Conservation (phyloP, 2,329 filamentous ascomycete genomes). For the Arthrobotrys pseudoclavata region DNA sequence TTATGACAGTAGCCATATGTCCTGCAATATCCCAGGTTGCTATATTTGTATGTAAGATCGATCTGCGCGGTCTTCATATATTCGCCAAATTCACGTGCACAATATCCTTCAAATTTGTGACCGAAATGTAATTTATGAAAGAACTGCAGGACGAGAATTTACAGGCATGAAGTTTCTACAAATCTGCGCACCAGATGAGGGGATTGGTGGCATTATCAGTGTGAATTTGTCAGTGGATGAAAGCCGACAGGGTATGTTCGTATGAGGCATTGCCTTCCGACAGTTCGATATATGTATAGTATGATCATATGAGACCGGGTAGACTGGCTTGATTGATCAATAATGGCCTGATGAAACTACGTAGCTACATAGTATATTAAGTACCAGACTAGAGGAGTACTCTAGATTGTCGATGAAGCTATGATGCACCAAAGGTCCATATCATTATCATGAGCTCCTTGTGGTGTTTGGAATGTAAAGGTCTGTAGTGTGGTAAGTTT, state of each 20-base stretch:
- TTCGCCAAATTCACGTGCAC: neutral
- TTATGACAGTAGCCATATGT: neutral
- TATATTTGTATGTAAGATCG: conserved; percentile 13
- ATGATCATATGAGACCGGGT: neutral
- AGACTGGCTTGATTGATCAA: neutral
- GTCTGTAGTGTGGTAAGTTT: conserved; percentile 1
- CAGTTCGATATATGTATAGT: neutral
- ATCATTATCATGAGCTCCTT: neutral
- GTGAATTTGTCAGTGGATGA: too few species aligned
- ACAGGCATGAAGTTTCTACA: neutral
- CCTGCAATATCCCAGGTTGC: neutral
- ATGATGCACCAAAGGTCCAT: neutral
- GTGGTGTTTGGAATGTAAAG: neutral
- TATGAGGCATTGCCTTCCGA: conserved; percentile 10
- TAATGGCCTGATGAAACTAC: neutral
- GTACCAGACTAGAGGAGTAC: neutral
- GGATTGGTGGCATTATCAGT: neutral
- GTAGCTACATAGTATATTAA: neutral
- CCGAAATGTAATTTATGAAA: neutral
- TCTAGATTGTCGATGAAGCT: neutral
- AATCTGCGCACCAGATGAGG: neutral
- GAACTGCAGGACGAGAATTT: neutral
- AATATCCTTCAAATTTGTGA: neutral
- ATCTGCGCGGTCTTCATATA: neutral
- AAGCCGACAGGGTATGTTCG: too few species aligned